These are phyloP conservation scores for Tolypocladium endophyticum DNA, from an alignment of 2,329 filamentous ascomycete genomes.

Conservation along the genomic window DNA sequence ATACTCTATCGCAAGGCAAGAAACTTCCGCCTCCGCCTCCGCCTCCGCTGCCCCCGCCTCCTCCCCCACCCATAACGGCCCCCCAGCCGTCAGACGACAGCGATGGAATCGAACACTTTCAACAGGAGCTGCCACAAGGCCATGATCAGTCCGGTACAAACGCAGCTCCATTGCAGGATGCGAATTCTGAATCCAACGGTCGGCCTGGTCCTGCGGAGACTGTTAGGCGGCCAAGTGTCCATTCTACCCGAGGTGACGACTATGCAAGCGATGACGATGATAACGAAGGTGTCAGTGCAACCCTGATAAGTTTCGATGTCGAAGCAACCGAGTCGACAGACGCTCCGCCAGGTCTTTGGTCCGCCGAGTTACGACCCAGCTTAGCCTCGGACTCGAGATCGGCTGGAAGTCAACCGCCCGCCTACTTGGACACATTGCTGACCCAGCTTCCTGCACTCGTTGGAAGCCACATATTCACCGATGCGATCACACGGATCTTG, in stretches of 20 bases:
- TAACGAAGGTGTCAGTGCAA: constrained; percentile 42
- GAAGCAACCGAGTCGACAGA: constrained; percentile 44
- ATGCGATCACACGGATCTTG: constrained; percentile 29
- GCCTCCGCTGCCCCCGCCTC: constrained; percentile 10
- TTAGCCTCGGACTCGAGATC: constrained; percentile 19
- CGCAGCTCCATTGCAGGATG: constrained; percentile 13
- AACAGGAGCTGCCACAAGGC: neutral
- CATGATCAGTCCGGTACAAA: neutral
- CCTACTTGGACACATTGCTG: constrained; percentile 38
- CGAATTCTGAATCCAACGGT: constrained; percentile 17
- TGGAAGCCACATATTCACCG: constrained; percentile 36
- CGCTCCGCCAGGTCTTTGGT: constrained; percentile 43
- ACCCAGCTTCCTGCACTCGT: constrained; percentile 38
- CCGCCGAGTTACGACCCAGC: constrained; percentile 46
- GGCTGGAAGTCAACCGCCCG: constrained; percentile 13
- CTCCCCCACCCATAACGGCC: neutral
- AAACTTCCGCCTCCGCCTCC: constrained; percentile 9
- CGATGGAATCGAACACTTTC: neutral
- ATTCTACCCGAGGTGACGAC: constrained; percentile 39
- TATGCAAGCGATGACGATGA: constrained; percentile 48
- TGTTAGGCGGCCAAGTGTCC: constrained; percentile 32
- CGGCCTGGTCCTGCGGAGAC: constrained; percentile 19
- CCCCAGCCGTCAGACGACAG: neutral
- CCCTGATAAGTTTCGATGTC: constrained; percentile 51
- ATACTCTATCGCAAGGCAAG: constrained; percentile 19